Conservation (phyloP, 2,329 filamentous ascomycete genomes). For the Paecilomyces formosus region DNA sequence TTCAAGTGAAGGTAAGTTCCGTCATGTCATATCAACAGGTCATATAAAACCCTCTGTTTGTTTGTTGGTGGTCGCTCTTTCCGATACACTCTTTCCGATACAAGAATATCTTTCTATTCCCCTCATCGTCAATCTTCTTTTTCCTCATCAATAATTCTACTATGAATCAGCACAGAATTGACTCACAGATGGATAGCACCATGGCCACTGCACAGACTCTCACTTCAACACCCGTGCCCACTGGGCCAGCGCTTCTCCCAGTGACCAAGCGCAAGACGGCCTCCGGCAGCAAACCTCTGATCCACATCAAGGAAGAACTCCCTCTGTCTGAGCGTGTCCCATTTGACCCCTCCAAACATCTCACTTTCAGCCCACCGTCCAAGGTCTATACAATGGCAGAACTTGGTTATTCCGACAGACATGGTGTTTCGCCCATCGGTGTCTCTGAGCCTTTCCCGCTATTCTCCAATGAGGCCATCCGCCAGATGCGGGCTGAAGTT, state of each 20-base stretch:
- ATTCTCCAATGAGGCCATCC: slow-evolving; percentile 55
- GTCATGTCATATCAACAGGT: not conserved
- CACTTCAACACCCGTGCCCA: slow-evolving; percentile 18
- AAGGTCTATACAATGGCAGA: slow-evolving; percentile 55
- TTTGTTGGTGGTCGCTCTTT: not conserved
- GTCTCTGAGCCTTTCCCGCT: slow-evolving; percentile 59
- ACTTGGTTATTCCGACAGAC: slow-evolving; percentile 47
- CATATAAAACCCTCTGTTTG: not conserved
- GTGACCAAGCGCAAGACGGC: slow-evolving; percentile 9
- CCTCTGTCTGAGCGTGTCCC: slow-evolving; percentile 12
- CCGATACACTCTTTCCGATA: too few relatives aligned
- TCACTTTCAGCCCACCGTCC: slow-evolving; percentile 45
- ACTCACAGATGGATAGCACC: slow-evolving; percentile 6
- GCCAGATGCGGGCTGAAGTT: slow-evolving; percentile 57
- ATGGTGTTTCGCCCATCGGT: slow-evolving; percentile 55
- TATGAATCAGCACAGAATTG: not conserved
- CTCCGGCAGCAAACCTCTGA: slow-evolving; percentile 22
- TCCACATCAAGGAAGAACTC: slow-evolving; percentile 15
- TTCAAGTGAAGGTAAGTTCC: not conserved
- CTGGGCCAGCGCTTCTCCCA: slow-evolving; percentile 8
- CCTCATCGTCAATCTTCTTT: not conserved
- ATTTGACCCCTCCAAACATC: slow-evolving; percentile 51
- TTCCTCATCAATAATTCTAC: not conserved
- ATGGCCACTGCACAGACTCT: slow-evolving; percentile 11
- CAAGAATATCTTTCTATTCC: not conserved